A percentile compares a stretch with the other conserved stretches of the same genome.
Conservation (phyloP, 306 rosid species). For the Herpetospermum pedunculosum region DNA sequence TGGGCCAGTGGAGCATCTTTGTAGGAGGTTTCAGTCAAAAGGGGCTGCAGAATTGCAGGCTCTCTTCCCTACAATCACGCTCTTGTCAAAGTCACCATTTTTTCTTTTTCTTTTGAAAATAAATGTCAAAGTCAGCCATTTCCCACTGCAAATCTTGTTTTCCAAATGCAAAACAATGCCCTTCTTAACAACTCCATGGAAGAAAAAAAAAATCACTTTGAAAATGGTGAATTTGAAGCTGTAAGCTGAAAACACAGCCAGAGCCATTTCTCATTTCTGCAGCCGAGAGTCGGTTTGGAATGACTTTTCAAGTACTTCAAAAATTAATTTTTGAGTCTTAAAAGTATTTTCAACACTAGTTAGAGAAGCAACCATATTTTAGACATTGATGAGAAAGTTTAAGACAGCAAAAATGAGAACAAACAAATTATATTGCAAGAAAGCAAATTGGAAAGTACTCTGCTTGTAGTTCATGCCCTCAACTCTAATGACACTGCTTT, state of each 20-base stretch:
- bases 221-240: neutral
- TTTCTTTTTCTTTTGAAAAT: too few species aligned
- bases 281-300: too few species aligned
- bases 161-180: neutral
- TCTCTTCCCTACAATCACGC: neutral
- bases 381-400: neutral
- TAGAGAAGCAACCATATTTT: neutral
- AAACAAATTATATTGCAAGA: neutral
- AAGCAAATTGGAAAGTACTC: neutral
- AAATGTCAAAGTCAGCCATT: too few species aligned
- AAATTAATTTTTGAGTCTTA: too few species aligned
- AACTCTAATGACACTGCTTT: too few species aligned
- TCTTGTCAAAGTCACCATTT: neutral
- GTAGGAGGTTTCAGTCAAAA: neutral
- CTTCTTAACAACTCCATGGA: too few species aligned
- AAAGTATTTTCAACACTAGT: too few species aligned
- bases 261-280: too few species aligned
- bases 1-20: neutral
- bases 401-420: neutral
- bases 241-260: neutral
- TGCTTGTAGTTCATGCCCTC: neutral
- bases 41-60: neutral
- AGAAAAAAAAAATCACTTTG: neutral
- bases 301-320: too few species aligned
- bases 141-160: neutral